Evolutionary conservation across 352 stramenopile genomes (phyloP), one percentile per base, ranked within the genome.

Genomic region (Globisporangium lucens): DNA sequence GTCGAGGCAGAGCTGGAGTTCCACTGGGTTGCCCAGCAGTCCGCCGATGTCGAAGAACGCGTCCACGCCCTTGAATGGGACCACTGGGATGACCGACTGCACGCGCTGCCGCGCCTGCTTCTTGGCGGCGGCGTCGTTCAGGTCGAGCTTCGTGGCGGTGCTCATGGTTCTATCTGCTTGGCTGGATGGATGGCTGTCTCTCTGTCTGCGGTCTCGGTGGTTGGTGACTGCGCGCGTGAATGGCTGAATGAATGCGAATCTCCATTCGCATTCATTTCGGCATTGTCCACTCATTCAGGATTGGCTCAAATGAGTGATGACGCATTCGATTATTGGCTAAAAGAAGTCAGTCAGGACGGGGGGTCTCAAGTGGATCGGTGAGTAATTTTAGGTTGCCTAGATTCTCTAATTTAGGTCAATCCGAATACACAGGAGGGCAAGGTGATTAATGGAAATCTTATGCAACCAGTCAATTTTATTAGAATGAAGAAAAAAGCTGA

Each of bases 1-100:
- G 69, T 99, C 93, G 47, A 99, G 89, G 56, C 94, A 96, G 67
- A 95, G 72, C 70, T 89, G 88, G 62, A 98, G 94, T 72, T 97
- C 77, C 35, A 78, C 74, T 0, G 95, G 95, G 75, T 97, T 83
- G 15, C 82, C 83, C 35, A 98, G 73, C 69, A 99, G 92, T 1
- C 97, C 97, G 71, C 95, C 95, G 64, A 99, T 98, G 78, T 99
- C 97, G 77, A 99, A 99, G 77, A 99, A 99, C 24, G 66, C 67
- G 65, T 94, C 80, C 56, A 98, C 97, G 56, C 93, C 95, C 76
- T 98, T 98, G 85, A 98, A 98, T 17, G 93, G 93, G 62, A 98
- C 98, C 69, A 98, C 97, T n/a, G 95, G 96, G 59, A 98, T 94
- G 46, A 95, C 89, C 49, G 83, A 76, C 33, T 92, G 93, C 63